Conservation (phyloP, 345 rosid species). For the Rhizophora apiculata region DNA sequence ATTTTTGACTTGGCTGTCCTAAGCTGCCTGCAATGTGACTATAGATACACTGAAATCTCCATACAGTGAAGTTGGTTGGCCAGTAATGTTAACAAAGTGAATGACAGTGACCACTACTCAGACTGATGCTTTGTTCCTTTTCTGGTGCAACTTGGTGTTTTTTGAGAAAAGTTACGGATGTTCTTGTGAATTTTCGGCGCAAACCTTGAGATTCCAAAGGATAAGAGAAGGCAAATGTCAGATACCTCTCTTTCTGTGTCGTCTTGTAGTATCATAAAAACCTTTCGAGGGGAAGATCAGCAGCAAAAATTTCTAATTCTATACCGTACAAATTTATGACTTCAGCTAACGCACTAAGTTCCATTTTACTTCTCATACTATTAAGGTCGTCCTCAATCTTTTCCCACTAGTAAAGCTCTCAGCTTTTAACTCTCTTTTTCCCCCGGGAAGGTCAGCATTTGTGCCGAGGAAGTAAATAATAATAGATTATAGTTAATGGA, state of each 20-base stretch:
- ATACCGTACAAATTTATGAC: not conserved
- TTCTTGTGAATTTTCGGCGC: not conserved
- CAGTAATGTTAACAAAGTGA: conserved; percentile 5
- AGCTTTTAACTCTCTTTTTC: conserved; percentile 4
- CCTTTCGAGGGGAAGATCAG: too few species aligned
- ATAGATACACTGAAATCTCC: not conserved
- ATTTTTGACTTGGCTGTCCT: conserved; percentile 3
- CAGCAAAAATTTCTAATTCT: too few species aligned
- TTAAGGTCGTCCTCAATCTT: too few species aligned
- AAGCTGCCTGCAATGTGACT: not conserved
- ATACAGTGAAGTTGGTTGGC: conserved; percentile 19
- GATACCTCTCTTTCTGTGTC: too few species aligned
- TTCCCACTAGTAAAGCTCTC: not conserved
- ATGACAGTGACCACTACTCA: not conserved
- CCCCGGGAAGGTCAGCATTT: conserved; percentile 21
- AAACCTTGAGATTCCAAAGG: too few species aligned
- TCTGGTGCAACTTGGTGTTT: not conserved
- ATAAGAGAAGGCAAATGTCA: too few species aligned
- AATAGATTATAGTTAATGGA: conserved; percentile 7
- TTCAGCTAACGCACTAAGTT: not conserved
- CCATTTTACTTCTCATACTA: not conserved
- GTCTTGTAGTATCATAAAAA: too few species aligned
- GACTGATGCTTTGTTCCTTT: not conserved
- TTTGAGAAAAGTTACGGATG: not conserved
- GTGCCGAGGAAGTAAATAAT: conserved; percentile 3